Evolutionary conservation across 163 green algal species (phyloP).

Genomic region (Chlorella variabilis): DNA sequence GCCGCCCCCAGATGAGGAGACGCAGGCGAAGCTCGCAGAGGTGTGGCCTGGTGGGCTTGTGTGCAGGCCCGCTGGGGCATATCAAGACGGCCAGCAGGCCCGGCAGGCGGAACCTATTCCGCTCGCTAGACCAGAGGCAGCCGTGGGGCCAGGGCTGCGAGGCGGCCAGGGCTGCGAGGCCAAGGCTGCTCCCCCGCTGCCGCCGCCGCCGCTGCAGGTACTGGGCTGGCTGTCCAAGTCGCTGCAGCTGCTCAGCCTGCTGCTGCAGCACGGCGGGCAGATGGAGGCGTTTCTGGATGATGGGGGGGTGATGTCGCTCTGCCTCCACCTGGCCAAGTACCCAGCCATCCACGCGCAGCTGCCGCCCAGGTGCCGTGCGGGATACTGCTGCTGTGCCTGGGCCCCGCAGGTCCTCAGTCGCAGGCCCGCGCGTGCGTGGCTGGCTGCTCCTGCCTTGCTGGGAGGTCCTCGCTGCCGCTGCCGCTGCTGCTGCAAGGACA

Average conservation of each 20-base stretch:
- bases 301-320: constrained; percentile 26
- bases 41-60: neutral
- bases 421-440: too few relatives aligned
- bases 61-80: too few relatives aligned
- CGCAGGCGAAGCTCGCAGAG: neutral
- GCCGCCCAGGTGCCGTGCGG: constrained; percentile 11
- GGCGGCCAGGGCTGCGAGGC: too few relatives aligned
- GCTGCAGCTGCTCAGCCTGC: constrained; percentile 33
- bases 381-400: neutral
- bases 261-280: constrained; percentile 36
- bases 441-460: too few relatives aligned
- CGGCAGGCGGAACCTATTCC: too few relatives aligned
- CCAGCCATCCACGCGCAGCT: constrained; percentile 17
- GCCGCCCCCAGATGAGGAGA: neutral
- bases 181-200: too few relatives aligned
- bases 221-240: constrained; percentile 33
- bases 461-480: too few relatives aligned
- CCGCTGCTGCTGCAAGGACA: too few relatives aligned
- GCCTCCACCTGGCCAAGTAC: constrained; percentile 28
- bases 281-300: constrained; percentile 36
- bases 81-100: too few relatives aligned
- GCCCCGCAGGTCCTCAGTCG: neutral
- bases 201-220: too few relatives aligned
- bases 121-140: too few relatives aligned
- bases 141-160: too few relatives aligned